These are phyloP conservation scores for Zygoascus meyerae DNA, from an alignment of 1,139 yeast genomes.

Conservation along the genomic window DNA sequence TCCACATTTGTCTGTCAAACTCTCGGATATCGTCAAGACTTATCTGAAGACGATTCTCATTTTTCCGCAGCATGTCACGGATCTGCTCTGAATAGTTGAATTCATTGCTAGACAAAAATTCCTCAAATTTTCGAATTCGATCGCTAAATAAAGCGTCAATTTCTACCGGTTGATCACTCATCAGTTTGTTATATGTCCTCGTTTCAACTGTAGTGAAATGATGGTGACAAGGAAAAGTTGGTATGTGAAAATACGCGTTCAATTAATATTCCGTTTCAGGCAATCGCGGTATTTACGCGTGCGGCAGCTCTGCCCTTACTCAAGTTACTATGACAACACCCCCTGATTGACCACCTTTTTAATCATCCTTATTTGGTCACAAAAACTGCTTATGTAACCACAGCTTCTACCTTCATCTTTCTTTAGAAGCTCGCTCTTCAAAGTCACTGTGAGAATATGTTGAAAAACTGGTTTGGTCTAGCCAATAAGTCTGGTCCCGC, in stretches of 20 bases:
- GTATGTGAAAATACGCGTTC: slow-evolving; percentile 5
- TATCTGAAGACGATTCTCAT: slow-evolving; percentile 62
- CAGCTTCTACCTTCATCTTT: too few species aligned
- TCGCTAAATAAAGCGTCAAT: slow-evolving; percentile 42
- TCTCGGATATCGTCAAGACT: slow-evolving; percentile 85
- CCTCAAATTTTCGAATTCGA: slow-evolving; percentile 82
- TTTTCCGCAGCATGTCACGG: slow-evolving; percentile 61
- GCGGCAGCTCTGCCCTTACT: too few species aligned
- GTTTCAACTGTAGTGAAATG: not conserved
- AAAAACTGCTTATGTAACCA: too few species aligned
- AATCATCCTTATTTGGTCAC: too few species aligned
- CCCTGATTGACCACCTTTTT: too few species aligned
- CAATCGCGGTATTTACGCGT: not conserved
- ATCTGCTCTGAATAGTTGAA: slow-evolving; percentile 66
- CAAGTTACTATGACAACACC: too few species aligned
- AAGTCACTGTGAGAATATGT: not conserved
- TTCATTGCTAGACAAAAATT: slow-evolving; percentile 62
- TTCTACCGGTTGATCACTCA: slow-evolving; percentile 9
- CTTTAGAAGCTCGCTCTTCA: too few species aligned
- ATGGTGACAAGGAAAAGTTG: not conserved
- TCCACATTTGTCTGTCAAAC: slow-evolving; percentile 74
- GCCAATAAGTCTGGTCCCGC: not conserved
- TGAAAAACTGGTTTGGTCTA: slow-evolving; percentile 3
- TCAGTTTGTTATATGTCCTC: not conserved
- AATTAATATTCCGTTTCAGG: slow-evolving; percentile 10